phyloP scores from a whole-genome alignment of 2,329 filamentous ascomycete species.

The Tolypocladium nubicola region DNA sequence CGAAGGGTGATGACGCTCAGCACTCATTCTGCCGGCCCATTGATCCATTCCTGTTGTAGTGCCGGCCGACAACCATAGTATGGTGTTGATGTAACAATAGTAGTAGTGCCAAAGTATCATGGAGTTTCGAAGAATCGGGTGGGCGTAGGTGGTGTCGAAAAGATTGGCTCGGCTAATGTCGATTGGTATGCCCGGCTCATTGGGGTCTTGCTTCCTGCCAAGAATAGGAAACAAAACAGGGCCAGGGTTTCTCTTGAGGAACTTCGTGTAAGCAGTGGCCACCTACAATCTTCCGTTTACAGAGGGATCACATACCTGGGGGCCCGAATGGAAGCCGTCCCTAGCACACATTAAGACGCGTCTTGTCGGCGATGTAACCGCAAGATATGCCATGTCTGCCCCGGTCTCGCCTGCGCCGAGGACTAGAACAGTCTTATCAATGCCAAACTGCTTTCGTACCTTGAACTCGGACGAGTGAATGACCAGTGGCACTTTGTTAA shows the following conservation, averaged over 20 bases:
- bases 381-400: slow-evolving; percentile 29
- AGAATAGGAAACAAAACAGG: slow-evolving; percentile 9
- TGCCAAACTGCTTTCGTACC: slow-evolving; percentile 23
- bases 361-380: slow-evolving; percentile 27
- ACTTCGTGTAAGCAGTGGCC: not conserved
- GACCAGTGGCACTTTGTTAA: slow-evolving; percentile 21
- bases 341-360: slow-evolving; percentile 30
- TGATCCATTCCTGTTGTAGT: slow-evolving; percentile 29
- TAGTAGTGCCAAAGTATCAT: slow-evolving; percentile 30
- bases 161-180: slow-evolving; percentile 30
- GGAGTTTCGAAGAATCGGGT: slow-evolving; percentile 25
- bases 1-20: slow-evolving; percentile 18
- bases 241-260: slow-evolving; percentile 6
- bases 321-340: slow-evolving; percentile 29
- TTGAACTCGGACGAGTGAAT: slow-evolving; percentile 35
- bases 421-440: slow-evolving; percentile 27
- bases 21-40: slow-evolving; percentile 26
- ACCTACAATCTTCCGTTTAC: too few relatives aligned
- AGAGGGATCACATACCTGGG: slow-evolving; percentile 18
- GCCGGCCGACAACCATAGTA: slow-evolving; percentile 21
- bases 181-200: slow-evolving; percentile 25
- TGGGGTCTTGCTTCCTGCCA: slow-evolving; percentile 4
- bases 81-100: slow-evolving; percentile 25
- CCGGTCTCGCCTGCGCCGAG: slow-evolving; percentile 33
- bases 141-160: slow-evolving; percentile 35